Conservation (phyloP, 148 eudicot species). For the Suaeda aralocaspica region DNA sequence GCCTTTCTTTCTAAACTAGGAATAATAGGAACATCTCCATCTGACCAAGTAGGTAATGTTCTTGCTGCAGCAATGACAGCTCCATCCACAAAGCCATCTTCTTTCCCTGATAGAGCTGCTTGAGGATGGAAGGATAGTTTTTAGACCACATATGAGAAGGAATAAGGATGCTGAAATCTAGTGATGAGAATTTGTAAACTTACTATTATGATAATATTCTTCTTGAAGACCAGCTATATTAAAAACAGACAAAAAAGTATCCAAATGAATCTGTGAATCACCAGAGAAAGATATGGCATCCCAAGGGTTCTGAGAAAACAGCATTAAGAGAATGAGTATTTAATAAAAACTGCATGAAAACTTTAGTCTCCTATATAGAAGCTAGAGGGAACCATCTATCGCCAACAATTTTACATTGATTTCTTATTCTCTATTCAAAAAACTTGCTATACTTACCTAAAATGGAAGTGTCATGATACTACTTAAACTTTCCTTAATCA, state of each 20-base stretch:
- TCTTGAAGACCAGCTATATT: conserved; percentile 75
- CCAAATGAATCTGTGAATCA: conserved; percentile 65
- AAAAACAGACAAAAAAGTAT: conserved; percentile 96
- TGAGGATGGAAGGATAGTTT: conserved; percentile 1
- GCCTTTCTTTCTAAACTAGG: conserved; percentile 90
- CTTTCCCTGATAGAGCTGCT: conserved; percentile 49
- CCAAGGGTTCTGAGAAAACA: conserved; percentile 85
- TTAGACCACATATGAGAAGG: not conserved
- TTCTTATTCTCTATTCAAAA: no score
- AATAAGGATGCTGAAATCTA: not conserved
- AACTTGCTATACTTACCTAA: no score
- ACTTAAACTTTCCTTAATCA: no score
- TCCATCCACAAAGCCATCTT: conserved; percentile 77
- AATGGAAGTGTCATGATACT: no score
- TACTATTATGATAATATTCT: conserved; percentile 83
- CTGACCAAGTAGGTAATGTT: conserved; percentile 91
- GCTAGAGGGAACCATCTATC: no score
- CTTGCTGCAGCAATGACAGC: conserved; percentile 94
- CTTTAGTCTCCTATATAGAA: no score
- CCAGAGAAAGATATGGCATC: conserved; percentile 82
- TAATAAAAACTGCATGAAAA: no score
- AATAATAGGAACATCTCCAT: conserved; percentile 70
- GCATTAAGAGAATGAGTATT: no score
- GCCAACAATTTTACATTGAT: no score
- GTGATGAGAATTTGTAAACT: conserved; percentile 6